Conservation (phyloP, 345 rosid species). For the Odontarrhena argentea region DNA sequence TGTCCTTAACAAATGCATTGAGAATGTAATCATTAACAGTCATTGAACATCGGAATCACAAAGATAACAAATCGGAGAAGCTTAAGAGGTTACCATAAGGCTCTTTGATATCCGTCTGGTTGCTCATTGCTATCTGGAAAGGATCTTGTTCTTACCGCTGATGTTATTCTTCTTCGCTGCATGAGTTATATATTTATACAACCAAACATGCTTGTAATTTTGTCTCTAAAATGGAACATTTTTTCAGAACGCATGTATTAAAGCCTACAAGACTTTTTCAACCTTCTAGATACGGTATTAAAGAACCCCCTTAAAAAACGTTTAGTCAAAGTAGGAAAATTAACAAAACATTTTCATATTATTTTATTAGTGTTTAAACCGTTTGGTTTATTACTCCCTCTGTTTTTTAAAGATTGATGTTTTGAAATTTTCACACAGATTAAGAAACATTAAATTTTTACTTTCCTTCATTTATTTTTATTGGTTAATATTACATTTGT, state of each 20-base stretch:
- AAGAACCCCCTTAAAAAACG: neutral
- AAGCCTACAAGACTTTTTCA: constrained; percentile 22
- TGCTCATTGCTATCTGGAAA: neutral
- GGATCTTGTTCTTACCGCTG: neutral
- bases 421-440: too few species aligned
- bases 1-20: constrained; percentile 10
- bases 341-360: too few species aligned
- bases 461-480: too few species aligned
- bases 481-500: too few species aligned
- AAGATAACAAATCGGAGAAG: neutral
- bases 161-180: constrained; percentile 12
- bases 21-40: neutral
- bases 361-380: too few species aligned
- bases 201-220: constrained; percentile 17
- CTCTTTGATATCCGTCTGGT: constrained; percentile 32
- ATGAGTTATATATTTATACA: constrained; percentile 5
- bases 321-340: neutral
- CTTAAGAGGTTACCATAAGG: constrained; percentile 28
- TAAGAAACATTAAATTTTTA: too few species aligned
- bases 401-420: too few species aligned
- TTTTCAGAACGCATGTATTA: neutral
- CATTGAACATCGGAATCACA: neutral
- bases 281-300: constrained; percentile 8
- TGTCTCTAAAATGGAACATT: neutral
- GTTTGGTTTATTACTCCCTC: too few species aligned